Evolutionary conservation across 1,139 yeast species (phyloP).

Genomic region (Wickerhamiella infanticola): DNA sequence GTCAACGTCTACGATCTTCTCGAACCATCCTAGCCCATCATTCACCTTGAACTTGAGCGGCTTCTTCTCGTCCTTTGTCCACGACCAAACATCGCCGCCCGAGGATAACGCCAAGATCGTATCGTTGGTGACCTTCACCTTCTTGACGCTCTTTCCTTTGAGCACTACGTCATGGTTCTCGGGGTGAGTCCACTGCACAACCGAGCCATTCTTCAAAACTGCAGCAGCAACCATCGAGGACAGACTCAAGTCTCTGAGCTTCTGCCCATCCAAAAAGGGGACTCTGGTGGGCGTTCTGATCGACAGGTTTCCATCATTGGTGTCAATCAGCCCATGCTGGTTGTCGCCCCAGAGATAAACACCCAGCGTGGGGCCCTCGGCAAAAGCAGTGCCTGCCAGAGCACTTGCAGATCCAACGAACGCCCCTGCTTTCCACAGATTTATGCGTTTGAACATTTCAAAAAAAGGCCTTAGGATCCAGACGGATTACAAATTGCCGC

Average conservation of each 20-base stretch:
- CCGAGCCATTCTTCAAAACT: constrained; percentile 52
- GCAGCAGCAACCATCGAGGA: constrained; percentile 44
- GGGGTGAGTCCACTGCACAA: constrained; percentile 42
- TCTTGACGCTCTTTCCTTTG: constrained; percentile 32
- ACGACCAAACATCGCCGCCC: constrained; percentile 23
- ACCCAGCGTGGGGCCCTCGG: constrained; percentile 3
- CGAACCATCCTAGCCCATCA: constrained; percentile 25
- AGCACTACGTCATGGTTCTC: constrained; percentile 26
- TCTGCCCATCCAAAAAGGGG: constrained; percentile 45
- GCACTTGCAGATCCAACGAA: too few relatives aligned
- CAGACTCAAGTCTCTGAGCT: constrained; percentile 43
- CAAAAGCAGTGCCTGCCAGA: background rate
- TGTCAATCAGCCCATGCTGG: constrained; percentile 22
- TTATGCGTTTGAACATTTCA: too few relatives aligned
- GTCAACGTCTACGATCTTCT: constrained; percentile 35
- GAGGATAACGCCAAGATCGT: constrained; percentile 40
- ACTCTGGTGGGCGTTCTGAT: constrained; percentile 44
- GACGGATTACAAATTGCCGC: too few relatives aligned
- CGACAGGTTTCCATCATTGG: constrained; percentile 1
- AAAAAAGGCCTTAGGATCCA: too few relatives aligned
- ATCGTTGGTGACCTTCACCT: constrained; percentile 37
- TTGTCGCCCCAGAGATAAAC: constrained; percentile 17
- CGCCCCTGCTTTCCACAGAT: too few relatives aligned
- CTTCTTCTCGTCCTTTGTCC: constrained; percentile 14
- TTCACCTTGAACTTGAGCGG: constrained; percentile 11